These are phyloP conservation scores for Tephrocybe rancida DNA, from an alignment of 768 basidiomycete species.

Conservation along the genomic window DNA sequence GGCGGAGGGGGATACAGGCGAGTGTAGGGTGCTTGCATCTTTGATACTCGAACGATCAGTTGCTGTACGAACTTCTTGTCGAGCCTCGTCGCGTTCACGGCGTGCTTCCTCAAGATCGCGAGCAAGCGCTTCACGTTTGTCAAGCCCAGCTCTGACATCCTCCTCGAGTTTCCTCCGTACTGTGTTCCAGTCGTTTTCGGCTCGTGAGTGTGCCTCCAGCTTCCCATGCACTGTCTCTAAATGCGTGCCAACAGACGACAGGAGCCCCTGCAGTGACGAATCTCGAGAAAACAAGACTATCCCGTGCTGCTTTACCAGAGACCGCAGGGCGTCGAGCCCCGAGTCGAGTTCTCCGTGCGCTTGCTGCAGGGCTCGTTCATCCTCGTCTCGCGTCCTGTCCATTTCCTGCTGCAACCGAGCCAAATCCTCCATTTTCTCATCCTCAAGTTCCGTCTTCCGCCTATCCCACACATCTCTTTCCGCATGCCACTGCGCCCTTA, in stretches of 20 bases:
- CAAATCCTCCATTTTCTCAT: constrained; percentile 51
- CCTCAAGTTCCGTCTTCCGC: constrained; percentile 50
- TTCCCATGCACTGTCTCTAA: constrained; percentile 49
- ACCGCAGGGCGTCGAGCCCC: constrained; percentile 47
- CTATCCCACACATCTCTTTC: constrained; percentile 54
- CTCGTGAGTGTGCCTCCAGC: constrained; percentile 41
- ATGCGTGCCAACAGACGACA: constrained; percentile 53
- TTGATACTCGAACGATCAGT: constrained; percentile 2
- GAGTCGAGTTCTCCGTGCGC: constrained; percentile 53
- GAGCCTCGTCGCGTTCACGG: constrained; percentile 52
- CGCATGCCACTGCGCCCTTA: constrained; percentile 41
- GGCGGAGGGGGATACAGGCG: constrained; percentile 17
- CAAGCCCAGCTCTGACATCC: constrained; percentile 45
- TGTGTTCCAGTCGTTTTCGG: constrained; percentile 52
- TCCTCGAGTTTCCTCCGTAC: constrained; percentile 48
- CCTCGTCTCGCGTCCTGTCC: constrained; percentile 43
- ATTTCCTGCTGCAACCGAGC: constrained; percentile 49
- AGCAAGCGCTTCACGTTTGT: constrained; percentile 47
- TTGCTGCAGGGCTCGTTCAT: constrained; percentile 35
- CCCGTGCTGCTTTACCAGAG: constrained; percentile 56
- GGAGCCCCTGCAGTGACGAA: constrained; percentile 47
- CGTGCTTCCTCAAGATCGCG: constrained; percentile 57
- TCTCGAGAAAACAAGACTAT: constrained; percentile 59
- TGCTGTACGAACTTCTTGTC: constrained; percentile 36
- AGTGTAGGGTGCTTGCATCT: constrained; percentile 13